Base-by-base conservation (phyloP, 1,284 basidiomycete genomes). In the Microbotryum silenes-acaulis region DNA sequence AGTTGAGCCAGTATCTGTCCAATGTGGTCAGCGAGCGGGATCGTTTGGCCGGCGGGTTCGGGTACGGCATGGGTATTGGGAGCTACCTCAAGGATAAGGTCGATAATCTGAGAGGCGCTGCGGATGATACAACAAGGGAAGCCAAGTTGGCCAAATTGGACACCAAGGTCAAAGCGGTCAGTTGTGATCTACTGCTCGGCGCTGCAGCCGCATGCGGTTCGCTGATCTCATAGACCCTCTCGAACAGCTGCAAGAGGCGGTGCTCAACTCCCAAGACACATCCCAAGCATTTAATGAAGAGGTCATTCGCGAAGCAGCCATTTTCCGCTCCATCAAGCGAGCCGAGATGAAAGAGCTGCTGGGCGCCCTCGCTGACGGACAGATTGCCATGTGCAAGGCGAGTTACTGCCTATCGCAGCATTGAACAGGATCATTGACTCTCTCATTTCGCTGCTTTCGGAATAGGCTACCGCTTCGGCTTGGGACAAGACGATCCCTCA, bases 321-420 rank as follows among this genome's bases (percentile, higher is more conserved):
- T 91, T 60, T 98, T 97, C 77, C 89, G 94, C 72, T 81, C 85
- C 63, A 85, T 87, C 7, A 97, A 97, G 75, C 86, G 91, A 72
- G 82, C 85, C 53, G 94, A 99, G 79, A 89, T 97, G 89, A 96
- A 94, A 77, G 90, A 93, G 72, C 85, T 97, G 80, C 75, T 98
- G 12, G 83, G 83, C 7, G 85, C 86, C 61, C 83, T 96, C 65
- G 91, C 90, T 10, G 89, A 97, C 68, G 93, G 92, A 3, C 88
- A 98, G 75, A 91, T 97, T 66, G 89, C 91, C 73, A 90, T 96
- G 77, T 91, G 94, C 74, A 87, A 88, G 76, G 59, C 45, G n/a
- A 9, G 49, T 18, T 4, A 2, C 47, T 42, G 2, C 37, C 4
- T 18, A 6, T 42, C 37, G 37, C 37, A 42, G 37, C 37, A 12